Evolutionary conservation across 2,329 filamentous ascomycete species (phyloP), one percentile per base, ranked within the genome.

Genomic region (Cercospora sp.): DNA sequence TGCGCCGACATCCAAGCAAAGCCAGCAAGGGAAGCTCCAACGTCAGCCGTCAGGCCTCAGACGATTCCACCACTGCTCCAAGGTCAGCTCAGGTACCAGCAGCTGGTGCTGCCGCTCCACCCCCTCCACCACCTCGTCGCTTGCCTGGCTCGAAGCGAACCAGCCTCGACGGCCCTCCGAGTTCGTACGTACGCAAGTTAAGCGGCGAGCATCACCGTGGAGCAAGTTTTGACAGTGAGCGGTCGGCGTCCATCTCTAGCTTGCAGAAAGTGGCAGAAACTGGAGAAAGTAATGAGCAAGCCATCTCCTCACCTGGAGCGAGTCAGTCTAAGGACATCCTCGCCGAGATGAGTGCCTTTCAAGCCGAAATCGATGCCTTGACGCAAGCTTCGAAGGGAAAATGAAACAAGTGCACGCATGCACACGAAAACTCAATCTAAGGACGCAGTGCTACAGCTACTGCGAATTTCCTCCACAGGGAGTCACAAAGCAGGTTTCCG

Each of bases 301-400:
- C 66, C 5, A 60, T 68, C 31, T 12, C 48, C 7, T 65, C 64
- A 30, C 63, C 67, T 26, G 48, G 64, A 10, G 10, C 67, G 5
- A 64, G 69, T 42, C 26, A 58, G 20, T 59, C 67, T 51, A 63
- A 68, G 28, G 72, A 77, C 64, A 72, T 78, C 5, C 65, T 78
- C 42, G 76, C 74, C 12, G 76, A 78, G 61, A 73, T 78, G 71
- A 61, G 70, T 10, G 74, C 75, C 13, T 74, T 78, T 60, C 74
- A 77, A 66, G 74, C 71, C 2, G 76, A 78, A 66, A 74, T 78
- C 33, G 76, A 78, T 40, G 75, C 74, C 8, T 60, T 78, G 40
- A 58, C 63, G 12, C 60, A 65, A 63, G 65, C 63, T 45, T 33
- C 48, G 20, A 64, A 64, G 20, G 61, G 30, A 23, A 64, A 57